A percentile compares a stretch with the other conserved stretches of the same genome.
phyloP scores from a whole-genome alignment of 768 basidiomycete species.

The Xerocomellus intermedius region DNA sequence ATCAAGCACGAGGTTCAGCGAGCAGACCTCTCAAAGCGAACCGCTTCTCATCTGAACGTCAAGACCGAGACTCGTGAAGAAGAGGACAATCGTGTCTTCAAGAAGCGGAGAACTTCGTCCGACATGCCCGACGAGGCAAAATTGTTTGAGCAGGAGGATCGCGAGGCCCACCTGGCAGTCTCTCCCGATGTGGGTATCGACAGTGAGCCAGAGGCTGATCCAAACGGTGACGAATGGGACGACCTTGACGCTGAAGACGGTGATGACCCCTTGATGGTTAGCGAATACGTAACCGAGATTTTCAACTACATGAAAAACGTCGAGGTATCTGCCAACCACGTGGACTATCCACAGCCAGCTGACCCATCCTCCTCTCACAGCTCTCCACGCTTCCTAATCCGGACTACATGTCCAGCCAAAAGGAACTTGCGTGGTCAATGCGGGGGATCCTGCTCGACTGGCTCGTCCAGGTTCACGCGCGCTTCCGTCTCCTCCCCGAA shows the following conservation, averaged over 20 bases:
- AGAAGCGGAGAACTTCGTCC: slow-evolving; percentile 77
- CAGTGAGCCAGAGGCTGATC: slow-evolving; percentile 61
- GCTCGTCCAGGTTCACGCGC: slow-evolving; percentile 87
- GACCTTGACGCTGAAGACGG: slow-evolving; percentile 90
- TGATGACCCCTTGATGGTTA: slow-evolving; percentile 96
- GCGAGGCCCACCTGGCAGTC: slow-evolving; percentile 35
- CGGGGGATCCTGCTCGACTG: slow-evolving; percentile 89
- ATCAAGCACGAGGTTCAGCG: slow-evolving; percentile 32
- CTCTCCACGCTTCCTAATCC: slow-evolving; percentile 75
- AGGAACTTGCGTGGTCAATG: slow-evolving; percentile 86
- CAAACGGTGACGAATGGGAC: slow-evolving; percentile 71
- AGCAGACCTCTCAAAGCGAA: slow-evolving; percentile 27
- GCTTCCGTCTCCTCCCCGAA: slow-evolving; percentile 83
- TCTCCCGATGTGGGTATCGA: slow-evolving; percentile 42
- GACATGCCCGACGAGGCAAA: slow-evolving; percentile 46
- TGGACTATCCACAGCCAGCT: neutral
- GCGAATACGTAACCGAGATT: slow-evolving; percentile 93
- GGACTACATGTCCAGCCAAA: slow-evolving; percentile 81
- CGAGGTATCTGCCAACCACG: slow-evolving; percentile 54
- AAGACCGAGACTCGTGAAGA: slow-evolving; percentile 45
- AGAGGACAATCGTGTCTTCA: slow-evolving; percentile 59
- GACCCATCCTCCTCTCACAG: slow-evolving; percentile 39
- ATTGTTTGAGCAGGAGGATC: slow-evolving; percentile 41
- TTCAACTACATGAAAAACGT: slow-evolving; percentile 85
- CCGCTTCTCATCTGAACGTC: slow-evolving; percentile 33